phyloP scores from a whole-genome alignment of 192 early-diverging fungal species.

The Backusella liffmaniae region DNA sequence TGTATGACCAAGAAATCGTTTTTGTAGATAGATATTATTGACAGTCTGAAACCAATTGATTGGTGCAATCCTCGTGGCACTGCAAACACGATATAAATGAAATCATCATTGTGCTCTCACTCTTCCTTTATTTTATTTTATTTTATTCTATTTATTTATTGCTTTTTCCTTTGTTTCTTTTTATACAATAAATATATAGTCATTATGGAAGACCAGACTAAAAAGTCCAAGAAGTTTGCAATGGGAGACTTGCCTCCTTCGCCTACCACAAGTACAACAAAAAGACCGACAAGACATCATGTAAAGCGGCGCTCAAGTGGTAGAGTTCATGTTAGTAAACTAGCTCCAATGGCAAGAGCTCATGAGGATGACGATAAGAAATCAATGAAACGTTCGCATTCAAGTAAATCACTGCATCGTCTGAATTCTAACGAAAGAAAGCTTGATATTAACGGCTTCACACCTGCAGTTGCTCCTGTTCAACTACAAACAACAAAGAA shows the following conservation, averaged over 20 bases:
- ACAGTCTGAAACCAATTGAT: background rate
- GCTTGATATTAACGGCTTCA: background rate
- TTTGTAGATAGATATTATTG: background rate
- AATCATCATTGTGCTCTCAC: background rate
- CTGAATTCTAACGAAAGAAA: slow-evolving; percentile 1
- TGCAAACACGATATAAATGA: slow-evolving; percentile 7
- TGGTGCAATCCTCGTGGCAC: background rate
- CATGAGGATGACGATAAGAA: slow-evolving; percentile 11
- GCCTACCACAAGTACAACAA: slow-evolving; percentile 9
- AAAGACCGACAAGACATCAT: slow-evolving; percentile 28
- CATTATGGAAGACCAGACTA: background rate
- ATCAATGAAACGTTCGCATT: slow-evolving; percentile 25
- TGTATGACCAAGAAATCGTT: background rate
- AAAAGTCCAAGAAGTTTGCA: slow-evolving; percentile 19
- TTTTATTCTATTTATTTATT: background rate
- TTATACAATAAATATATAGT: background rate
- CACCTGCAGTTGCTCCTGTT: background rate
- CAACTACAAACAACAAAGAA: slow-evolving; percentile 4
- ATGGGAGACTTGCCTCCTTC: slow-evolving; percentile 14
- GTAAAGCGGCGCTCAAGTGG: slow-evolving; percentile 34
- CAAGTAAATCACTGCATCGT: slow-evolving; percentile 14
- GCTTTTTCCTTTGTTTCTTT: background rate
- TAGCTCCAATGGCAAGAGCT: slow-evolving; percentile 31
- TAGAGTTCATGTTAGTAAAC: slow-evolving; percentile 33
- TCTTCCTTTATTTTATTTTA: background rate